phyloP scores from a whole-genome alignment of 495 filamentous ascomycete species.

The Corynascus novoguineensis region DNA sequence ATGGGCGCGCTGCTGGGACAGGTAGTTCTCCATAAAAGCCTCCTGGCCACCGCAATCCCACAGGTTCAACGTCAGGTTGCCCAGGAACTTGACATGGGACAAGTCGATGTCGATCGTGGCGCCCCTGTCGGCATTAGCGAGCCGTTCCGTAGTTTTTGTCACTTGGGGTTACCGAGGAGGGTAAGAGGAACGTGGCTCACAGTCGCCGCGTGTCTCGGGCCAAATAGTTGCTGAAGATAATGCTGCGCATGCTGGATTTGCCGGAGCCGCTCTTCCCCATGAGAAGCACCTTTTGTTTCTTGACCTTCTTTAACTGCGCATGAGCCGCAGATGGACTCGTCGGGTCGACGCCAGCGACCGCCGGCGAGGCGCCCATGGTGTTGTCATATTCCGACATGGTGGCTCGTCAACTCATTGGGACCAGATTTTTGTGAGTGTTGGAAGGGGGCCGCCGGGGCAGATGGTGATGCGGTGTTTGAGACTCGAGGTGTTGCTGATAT shows the following conservation, averaged over 20 bases:
- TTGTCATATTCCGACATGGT: constrained; percentile 23
- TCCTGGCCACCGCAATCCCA: constrained; percentile 99
- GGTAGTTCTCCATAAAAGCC: constrained; percentile 97
- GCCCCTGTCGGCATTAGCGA: constrained; percentile 41
- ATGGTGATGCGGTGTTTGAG: too few relatives aligned
- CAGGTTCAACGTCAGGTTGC: constrained; percentile 91
- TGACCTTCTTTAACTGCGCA: constrained; percentile 49
- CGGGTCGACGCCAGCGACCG: neutral
- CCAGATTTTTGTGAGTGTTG: neutral
- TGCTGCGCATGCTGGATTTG: constrained; percentile 97
- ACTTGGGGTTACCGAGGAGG: neutral
- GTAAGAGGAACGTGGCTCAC: constrained; percentile 26
- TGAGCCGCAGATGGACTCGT: constrained; percentile 1
- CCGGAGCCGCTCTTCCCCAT: constrained; percentile 97
- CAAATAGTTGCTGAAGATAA: constrained; percentile 97
- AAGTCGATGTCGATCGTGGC: constrained; percentile 99
- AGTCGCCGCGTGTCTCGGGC: constrained; percentile 91
- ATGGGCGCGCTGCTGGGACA: constrained; percentile 85
- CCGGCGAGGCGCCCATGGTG: constrained; percentile 7
- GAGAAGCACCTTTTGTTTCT: constrained; percentile 57
- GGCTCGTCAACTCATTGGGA: constrained; percentile 8
- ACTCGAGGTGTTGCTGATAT: too few relatives aligned
- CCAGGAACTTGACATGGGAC: constrained; percentile 95
- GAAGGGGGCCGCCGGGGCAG: too few relatives aligned
- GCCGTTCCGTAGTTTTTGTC: too few relatives aligned